Percentiles rank a stretch among this genome's conserved stretches.
phyloP scores from a whole-genome alignment of 2,329 filamentous ascomycete genomes.

The Aciculosporium take region DNA sequence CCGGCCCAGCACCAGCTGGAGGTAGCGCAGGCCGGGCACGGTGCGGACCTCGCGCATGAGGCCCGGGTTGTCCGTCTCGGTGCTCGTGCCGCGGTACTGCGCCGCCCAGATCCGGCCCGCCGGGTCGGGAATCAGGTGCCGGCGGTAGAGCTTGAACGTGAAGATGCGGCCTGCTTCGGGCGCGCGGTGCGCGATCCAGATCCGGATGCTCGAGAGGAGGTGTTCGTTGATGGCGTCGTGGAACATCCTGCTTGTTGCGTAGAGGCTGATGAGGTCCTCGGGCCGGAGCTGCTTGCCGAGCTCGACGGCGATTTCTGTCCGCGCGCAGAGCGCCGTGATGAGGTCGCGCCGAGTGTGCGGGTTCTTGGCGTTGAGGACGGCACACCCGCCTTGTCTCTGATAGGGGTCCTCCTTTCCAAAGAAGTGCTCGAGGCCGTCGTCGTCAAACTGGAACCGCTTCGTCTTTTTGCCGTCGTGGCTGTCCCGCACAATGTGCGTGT shows the following conservation, averaged over 20 bases:
- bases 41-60: conserved; percentile 23
- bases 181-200: conserved; percentile 38
- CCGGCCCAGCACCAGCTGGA: conserved; percentile 50
- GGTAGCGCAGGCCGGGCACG: conserved; percentile 52
- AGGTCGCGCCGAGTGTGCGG: conserved; percentile 26
- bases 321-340: conserved; percentile 27
- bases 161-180: conserved; percentile 44
- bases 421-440: conserved; percentile 13
- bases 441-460: conserved; percentile 17
- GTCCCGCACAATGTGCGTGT: conserved; percentile 6
- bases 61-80: conserved; percentile 3
- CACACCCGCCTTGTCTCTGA: conserved; percentile 1
- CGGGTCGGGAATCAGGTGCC: conserved; percentile 47
- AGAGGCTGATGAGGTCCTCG: conserved; percentile 47
- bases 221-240: conserved; percentile 45
- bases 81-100: conserved; percentile 6
- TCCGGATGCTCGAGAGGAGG: conserved; percentile 42
- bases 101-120: conserved; percentile 26
- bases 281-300: conserved; percentile 40
- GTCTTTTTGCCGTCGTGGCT: conserved; percentile 7
- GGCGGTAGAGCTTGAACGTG: conserved; percentile 43
- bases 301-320: conserved; percentile 38
- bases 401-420: conserved; percentile 20
- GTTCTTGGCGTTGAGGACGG: conserved; percentile 8
- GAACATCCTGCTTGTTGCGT: conserved; percentile 48